phyloP scores from a whole-genome alignment of 805 yeast species.

The Spathaspora girioi region DNA sequence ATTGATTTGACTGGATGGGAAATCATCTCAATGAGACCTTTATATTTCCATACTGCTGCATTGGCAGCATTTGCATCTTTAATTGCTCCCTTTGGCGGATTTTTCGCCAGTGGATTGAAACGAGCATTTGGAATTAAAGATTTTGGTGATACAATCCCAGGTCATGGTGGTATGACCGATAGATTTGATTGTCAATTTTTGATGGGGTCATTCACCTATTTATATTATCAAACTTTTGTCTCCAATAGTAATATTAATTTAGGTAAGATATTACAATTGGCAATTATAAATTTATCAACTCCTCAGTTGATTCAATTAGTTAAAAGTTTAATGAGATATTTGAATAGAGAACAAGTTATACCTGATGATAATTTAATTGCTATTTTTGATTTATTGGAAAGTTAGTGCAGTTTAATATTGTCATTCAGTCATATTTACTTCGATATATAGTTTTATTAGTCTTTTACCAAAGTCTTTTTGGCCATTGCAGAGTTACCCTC shows the following conservation, averaged over 20 bases:
- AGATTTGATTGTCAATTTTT: conserved; percentile 96
- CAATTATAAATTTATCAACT: conserved; percentile 64
- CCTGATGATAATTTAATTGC: conserved; percentile 23
- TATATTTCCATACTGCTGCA: conserved; percentile 82
- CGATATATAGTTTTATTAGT: background rate
- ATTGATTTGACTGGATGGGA: conserved; percentile 43
- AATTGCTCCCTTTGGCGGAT: conserved; percentile 98
- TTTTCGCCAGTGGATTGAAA: conserved; percentile 95
- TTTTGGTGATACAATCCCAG: conserved; percentile 97
- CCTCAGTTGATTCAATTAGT: conserved; percentile 65
- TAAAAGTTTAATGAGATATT: conserved; percentile 53
- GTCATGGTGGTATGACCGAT: conserved; percentile 98
- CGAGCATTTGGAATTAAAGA: conserved; percentile 95
- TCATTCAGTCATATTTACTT: background rate
- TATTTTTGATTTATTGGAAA: conserved; percentile 29
- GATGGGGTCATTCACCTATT: conserved; percentile 93
- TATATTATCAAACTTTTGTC: conserved; percentile 90
- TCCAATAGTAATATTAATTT: conserved; percentile 68
- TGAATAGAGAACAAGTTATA: conserved; percentile 32
- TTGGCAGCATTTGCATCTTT: conserved; percentile 93
- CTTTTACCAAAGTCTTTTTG: background rate
- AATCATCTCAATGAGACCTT: conserved; percentile 68
- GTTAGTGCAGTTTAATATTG: background rate
- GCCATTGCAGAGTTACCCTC: background rate
- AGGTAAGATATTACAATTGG: conserved; percentile 71